These are phyloP conservation scores for Trametes cubensis DNA, from an alignment of 768 basidiomycete species.

Conservation along the genomic window DNA sequence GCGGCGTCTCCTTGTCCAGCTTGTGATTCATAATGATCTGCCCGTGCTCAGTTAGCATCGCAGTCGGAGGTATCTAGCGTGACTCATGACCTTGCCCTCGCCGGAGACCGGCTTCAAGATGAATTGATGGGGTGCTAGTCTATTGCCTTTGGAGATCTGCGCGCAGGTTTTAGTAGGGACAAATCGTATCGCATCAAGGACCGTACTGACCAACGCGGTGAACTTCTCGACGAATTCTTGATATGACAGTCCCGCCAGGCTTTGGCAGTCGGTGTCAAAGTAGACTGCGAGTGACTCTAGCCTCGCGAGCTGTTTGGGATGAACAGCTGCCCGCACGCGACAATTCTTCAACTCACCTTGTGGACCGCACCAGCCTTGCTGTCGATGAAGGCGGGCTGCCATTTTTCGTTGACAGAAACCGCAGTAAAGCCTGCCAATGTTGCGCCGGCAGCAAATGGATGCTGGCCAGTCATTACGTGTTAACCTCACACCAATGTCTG, in stretches of 20 bases:
- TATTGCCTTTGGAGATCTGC: constrained; percentile 56
- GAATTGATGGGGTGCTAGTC: constrained; percentile 75
- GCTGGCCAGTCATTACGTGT: constrained; percentile 46
- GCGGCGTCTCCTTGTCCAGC: constrained; percentile 71
- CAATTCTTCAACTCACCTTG: constrained; percentile 57
- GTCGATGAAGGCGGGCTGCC: constrained; percentile 92
- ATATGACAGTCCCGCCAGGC: constrained; percentile 68
- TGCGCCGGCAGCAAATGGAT: constrained; percentile 91
- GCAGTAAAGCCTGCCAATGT: constrained; percentile 89
- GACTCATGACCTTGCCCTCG: constrained; percentile 74
- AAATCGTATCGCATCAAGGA: too few relatives aligned
- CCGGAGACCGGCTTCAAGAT: constrained; percentile 95
- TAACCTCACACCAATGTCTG: too few relatives aligned
- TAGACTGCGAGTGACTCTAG: constrained; percentile 88
- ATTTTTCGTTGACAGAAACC: constrained; percentile 83
- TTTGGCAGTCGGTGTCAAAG: constrained; percentile 90
- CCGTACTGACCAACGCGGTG: constrained; percentile 60
- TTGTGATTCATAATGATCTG: constrained; percentile 85
- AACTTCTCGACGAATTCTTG: constrained; percentile 74
- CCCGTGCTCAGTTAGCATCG: constrained; percentile 6
- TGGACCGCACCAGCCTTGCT: constrained; percentile 85
- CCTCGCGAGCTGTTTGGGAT: constrained; percentile 67
- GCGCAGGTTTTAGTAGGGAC: not conserved
- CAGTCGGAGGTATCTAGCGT: not conserved
- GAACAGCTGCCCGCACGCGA: not conserved